A percentile compares a stretch with the other conserved stretches of the same genome.
Conservation (phyloP, 768 basidiomycete species). For the Panaeolus cyanescens region DNA sequence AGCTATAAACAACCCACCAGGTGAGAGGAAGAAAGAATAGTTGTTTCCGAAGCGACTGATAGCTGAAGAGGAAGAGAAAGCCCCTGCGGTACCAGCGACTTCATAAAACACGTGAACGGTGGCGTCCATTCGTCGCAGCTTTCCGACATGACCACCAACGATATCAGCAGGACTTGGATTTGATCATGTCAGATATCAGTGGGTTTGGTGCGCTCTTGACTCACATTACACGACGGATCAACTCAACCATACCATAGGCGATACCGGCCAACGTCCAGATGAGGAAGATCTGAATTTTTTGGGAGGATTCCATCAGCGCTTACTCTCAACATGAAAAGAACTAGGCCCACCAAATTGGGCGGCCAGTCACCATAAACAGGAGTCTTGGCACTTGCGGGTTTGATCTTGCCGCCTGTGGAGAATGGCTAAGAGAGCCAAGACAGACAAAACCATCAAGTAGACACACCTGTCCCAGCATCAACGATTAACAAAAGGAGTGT, state of each 20-base stretch:
- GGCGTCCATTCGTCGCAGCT: conserved; percentile 35
- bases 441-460: neutral
- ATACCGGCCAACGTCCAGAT: conserved; percentile 34
- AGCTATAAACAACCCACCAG: conserved; percentile 9
- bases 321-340: neutral
- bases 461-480: conserved; percentile 28
- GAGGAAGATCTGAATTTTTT: conserved; percentile 26
- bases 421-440: neutral
- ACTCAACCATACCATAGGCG: conserved; percentile 35
- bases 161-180: conserved; percentile 29
- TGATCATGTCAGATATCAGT: neutral
- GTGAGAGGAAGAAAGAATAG: conserved; percentile 34
- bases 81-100: conserved; percentile 30
- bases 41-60: conserved; percentile 33
- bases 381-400: conserved; percentile 15
- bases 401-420: conserved; percentile 27
- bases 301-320: neutral
- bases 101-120: conserved; percentile 34
- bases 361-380: conserved; percentile 28
- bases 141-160: conserved; percentile 31
- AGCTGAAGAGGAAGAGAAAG: conserved; percentile 30
- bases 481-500: conserved; percentile 31
- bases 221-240: conserved; percentile 36
- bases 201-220: neutral
- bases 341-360: conserved; percentile 24